phyloP scores from a whole-genome alignment of 1,284 basidiomycete species.

The Schizophyllum amplum region DNA sequence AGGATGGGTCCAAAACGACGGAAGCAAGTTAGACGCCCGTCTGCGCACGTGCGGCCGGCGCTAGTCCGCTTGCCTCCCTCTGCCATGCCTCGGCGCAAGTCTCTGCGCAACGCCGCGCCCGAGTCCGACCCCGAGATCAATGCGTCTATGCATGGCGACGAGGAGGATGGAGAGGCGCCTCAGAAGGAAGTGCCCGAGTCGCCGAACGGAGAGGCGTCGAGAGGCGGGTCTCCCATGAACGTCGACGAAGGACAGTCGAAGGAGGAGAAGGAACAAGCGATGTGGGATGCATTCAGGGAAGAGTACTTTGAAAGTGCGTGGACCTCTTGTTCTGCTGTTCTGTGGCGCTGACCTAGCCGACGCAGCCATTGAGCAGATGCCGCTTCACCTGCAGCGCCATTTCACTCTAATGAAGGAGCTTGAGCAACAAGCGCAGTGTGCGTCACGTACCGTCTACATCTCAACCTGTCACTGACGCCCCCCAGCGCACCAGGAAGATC shows the following conservation, averaged over 20 bases:
- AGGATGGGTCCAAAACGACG: neutral
- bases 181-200: neutral
- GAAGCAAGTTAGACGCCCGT: neutral
- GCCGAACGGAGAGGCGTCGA: neutral
- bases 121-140: neutral
- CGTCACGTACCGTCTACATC: neutral
- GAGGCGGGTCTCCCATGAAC: neutral
- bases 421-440: neutral
- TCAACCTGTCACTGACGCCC: neutral
- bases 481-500: neutral
- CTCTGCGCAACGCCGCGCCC: neutral
- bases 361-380: neutral
- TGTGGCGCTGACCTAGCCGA: neutral
- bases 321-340: neutral
- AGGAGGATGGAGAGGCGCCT: neutral
- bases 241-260: neutral
- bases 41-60: neutral
- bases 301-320: neutral
- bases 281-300: neutral
- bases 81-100: neutral
- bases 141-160: neutral
- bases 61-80: neutral
- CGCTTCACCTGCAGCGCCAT: neutral
- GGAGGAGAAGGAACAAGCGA: neutral
- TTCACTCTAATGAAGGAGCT: neutral